Percentiles rank a stretch among this genome's conserved stretches.
These are phyloP conservation scores for Populus deltoides DNA, from an alignment of 345 rosid species.

Conservation along the genomic window DNA sequence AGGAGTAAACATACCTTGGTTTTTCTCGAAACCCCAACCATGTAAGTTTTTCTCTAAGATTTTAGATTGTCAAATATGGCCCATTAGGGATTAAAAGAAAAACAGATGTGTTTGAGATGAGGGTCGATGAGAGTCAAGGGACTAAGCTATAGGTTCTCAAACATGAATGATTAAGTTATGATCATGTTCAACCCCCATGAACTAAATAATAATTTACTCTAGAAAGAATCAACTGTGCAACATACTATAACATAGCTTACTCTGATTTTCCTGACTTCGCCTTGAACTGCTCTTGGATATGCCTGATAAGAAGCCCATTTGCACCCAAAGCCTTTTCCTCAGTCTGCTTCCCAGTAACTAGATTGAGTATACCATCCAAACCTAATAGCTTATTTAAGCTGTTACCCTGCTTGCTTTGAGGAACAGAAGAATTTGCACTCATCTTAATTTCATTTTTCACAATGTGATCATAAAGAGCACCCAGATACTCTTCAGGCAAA, in stretches of 20 bases:
- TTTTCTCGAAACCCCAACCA: not conserved
- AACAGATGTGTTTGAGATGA: not conserved
- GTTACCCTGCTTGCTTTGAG: conserved; percentile 77
- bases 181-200: not conserved
- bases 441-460: conserved; percentile 92
- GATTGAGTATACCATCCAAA: conserved; percentile 86
- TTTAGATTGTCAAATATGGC: not conserved
- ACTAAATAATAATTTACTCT: not conserved
- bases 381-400: conserved; percentile 85
- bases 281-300: conserved; percentile 90
- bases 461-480: conserved; percentile 78
- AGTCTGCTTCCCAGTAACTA: conserved; percentile 76
- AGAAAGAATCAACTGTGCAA: conserved; percentile 1
- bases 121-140: not conserved
- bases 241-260: conserved; percentile 44
- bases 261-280: conserved; percentile 88
- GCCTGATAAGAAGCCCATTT: conserved; percentile 89
- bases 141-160: not conserved
- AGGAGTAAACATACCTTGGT: not conserved
- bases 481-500: conserved; percentile 84
- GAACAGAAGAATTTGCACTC: conserved; percentile 72
- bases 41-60: not conserved
- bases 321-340: conserved; percentile 94
- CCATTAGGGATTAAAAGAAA: not conserved
- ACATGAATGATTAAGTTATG: not conserved